These are phyloP conservation scores for Salix brachista DNA, from an alignment of 345 rosid species.

Conservation along the genomic window DNA sequence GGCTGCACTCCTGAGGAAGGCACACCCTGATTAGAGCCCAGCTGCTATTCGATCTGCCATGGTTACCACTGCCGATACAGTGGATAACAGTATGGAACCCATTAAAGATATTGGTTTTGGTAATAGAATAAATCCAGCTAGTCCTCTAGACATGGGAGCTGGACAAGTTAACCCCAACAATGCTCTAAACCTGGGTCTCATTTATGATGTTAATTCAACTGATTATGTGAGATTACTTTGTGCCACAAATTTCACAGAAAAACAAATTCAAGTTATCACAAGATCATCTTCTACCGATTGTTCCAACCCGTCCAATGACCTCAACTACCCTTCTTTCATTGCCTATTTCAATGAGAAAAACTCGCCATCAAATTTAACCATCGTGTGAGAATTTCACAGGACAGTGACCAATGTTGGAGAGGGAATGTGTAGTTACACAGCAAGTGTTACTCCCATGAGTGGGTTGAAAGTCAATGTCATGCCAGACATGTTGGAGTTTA, in stretches of 20 bases:
- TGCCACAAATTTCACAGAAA: conserved; percentile 38
- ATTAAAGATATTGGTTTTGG: conserved; percentile 22
- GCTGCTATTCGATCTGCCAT: conserved; percentile 60
- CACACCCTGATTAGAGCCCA: conserved; percentile 54
- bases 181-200: conserved; percentile 53
- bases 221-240: conserved; percentile 50
- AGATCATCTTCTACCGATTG: conserved; percentile 35
- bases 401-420: conserved; percentile 55
- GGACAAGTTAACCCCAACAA: conserved; percentile 53
- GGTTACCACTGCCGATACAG: conserved; percentile 44
- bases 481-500: conserved; percentile 43
- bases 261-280: conserved; percentile 46
- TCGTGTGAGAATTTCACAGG: conserved; percentile 31
- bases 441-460: conserved; percentile 18
- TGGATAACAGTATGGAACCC: conserved; percentile 24
- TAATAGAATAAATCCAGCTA: conserved; percentile 20
- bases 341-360: conserved; percentile 23
- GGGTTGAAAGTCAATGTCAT: conserved; percentile 30
- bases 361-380: not conserved
- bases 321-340: conserved; percentile 60
- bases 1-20: conserved; percentile 45
- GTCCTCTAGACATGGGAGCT: conserved; percentile 50
- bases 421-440: conserved; percentile 28
- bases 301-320: conserved; percentile 38
- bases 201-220: conserved; percentile 37